Conservation (phyloP, 257 asterid species). For the Primulina huaijiensis region DNA sequence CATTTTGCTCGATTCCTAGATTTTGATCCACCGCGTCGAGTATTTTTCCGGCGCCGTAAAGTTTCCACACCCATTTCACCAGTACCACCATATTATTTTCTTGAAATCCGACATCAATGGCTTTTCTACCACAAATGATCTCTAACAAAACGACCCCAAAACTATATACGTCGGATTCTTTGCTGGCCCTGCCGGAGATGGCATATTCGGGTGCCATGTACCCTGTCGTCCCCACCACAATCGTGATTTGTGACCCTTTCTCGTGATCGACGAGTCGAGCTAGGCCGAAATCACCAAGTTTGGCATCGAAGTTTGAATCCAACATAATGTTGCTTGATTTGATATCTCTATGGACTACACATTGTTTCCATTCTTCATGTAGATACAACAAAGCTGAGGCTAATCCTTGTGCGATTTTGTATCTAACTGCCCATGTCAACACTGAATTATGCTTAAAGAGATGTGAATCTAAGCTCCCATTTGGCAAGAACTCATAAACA, state of each 20-base stretch:
- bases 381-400: background rate
- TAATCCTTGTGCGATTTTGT: background rate
- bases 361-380: background rate
- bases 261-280: background rate
- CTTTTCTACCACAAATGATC: background rate
- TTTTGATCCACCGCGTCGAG: background rate
- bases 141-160: background rate
- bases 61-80: background rate
- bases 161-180: background rate
- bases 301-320: background rate
- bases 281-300: background rate
- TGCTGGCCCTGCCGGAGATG: background rate
- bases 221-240: background rate
- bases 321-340: background rate
- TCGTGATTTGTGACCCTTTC: background rate
- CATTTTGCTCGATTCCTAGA: background rate
- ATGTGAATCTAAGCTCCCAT: background rate
- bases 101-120: background rate
- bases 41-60: background rate
- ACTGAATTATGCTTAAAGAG: background rate
- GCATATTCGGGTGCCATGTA: background rate
- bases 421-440: background rate
- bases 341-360: background rate
- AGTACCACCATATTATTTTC: background rate
- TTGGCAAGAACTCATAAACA: background rate